Percentiles rank a stretch among this genome's conserved stretches.
These are phyloP conservation scores for Chloris gayana DNA, from an alignment of 176 grass and related monocot genomes.

Conservation along the genomic window DNA sequence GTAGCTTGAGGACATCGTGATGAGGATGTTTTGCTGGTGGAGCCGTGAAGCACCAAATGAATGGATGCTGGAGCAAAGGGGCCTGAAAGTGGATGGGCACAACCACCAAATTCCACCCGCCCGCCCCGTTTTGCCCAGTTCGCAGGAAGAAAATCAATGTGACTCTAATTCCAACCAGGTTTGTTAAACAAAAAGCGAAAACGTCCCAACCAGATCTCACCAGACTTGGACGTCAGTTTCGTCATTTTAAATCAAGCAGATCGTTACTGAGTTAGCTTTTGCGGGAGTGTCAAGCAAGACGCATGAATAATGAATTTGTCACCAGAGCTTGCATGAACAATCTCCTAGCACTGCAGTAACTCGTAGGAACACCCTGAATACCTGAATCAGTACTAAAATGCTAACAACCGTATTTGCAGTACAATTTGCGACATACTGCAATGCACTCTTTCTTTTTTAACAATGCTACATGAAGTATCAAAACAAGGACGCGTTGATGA, in stretches of 20 bases:
- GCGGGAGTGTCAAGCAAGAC: background rate
- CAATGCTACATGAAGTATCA: too few species aligned
- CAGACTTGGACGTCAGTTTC: background rate
- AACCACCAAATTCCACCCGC: background rate
- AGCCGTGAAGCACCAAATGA: conserved; percentile 10
- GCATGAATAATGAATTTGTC: too few species aligned
- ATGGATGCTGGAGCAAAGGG: conserved; percentile 13
- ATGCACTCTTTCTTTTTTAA: too few species aligned
- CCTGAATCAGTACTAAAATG: too few species aligned
- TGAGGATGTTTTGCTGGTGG: conserved; percentile 17
- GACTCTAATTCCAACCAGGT: background rate
- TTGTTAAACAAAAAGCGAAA: background rate
- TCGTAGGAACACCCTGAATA: too few species aligned
- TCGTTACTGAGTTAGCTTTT: too few species aligned
- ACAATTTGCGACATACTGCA: too few species aligned
- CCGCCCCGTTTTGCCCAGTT: background rate
- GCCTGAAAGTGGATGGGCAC: background rate
- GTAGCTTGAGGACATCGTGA: conserved; percentile 20
- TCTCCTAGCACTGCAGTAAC: background rate
- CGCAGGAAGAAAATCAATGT: background rate
- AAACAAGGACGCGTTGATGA: too few species aligned
- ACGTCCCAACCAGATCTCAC: background rate
- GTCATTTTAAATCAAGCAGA: too few species aligned
- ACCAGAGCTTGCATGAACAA: background rate
- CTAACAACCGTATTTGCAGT: too few species aligned